Evolutionary conservation across 768 basidiomycete genomes (phyloP).

Genomic region (Leccinum obscurum): DNA sequence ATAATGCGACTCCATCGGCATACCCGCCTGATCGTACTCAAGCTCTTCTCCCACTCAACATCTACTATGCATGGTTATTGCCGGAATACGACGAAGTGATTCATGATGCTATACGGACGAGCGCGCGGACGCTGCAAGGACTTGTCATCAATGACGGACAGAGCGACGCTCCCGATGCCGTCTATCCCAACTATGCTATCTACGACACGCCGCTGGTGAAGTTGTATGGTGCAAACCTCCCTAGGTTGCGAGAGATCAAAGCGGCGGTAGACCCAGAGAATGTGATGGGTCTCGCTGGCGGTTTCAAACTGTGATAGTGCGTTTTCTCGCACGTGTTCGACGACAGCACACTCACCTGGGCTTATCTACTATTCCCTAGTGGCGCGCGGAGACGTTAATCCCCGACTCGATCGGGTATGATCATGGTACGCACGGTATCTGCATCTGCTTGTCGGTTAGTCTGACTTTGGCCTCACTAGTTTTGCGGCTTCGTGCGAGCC

Average conservation of each 20-base stretch:
- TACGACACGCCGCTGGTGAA: neutral
- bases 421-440: neutral
- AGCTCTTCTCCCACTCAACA: conserved; percentile 44
- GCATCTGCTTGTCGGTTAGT: neutral
- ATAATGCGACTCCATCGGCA: conserved; percentile 39
- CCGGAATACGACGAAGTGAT: conserved; percentile 16
- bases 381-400: neutral
- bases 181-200: neutral
- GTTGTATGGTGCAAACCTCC: neutral
- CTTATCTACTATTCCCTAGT: neutral
- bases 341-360: neutral
- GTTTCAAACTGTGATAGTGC: neutral
- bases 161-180: neutral
- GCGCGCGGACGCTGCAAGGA: conserved; percentile 37
- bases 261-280: neutral
- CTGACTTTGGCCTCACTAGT: neutral
- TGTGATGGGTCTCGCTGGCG: neutral
- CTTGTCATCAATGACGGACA: conserved; percentile 40
- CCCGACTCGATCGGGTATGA: neutral
- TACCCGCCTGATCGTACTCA: conserved; percentile 44
- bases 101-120: conserved; percentile 38
- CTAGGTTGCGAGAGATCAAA: neutral
- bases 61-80: conserved; percentile 34
- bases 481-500: no score
- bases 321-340: neutral